Base-by-base conservation (phyloP, 805 yeast species). In the Blastobotrys robertii region DNA sequence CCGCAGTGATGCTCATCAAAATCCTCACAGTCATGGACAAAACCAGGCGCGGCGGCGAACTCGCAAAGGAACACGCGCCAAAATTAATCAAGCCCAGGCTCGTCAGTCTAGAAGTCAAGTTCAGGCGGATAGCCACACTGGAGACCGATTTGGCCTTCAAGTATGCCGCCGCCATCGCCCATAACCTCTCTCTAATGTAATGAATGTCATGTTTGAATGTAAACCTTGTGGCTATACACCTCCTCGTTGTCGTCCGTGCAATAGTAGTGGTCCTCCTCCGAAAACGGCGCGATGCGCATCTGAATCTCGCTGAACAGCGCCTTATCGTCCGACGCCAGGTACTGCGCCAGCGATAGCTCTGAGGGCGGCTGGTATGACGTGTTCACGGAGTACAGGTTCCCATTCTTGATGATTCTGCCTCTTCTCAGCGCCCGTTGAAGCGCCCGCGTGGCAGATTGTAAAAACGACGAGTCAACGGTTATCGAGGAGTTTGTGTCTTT, bases 401-500 rank as follows among this genome's bases (percentile, higher is more conserved):
- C 61, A 5, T 50, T 50, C 42, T 57, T 57, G 22, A 53, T 36
- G 22, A 63, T 53, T 14, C 63, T 48, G 37, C 66, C 65, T 39
- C 60, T 52, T 25, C 67, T 49, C 13, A 62, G 52, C 5, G 60
- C 63, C 1, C 67, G 49, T 43, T 62, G 67, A 36, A 62, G 44
- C n/a, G 67, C 67, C 34, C 66, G 52, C 12, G 62, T 55, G 1
- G 64, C 63, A 0, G 63, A 53, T 41, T 62, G 66, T 31, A 58
- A 53, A 48, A 62, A 60, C 5, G 58, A 43, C 8, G 63, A 53
- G 43, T 60, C 62, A 13, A 60, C 53, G 1, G 53, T 50, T 30
- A 48, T 47, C 9, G 54, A 47, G 4, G 52, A 49, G 7, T 44
- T 39, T 10, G 57, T 51, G 37, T 57, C 59, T 4, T 45, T 42